Percentiles rank a stretch among this genome's conserved stretches.
These are phyloP conservation scores for Garcia nutans DNA, from an alignment of 345 rosid genomes.

Conservation along the genomic window DNA sequence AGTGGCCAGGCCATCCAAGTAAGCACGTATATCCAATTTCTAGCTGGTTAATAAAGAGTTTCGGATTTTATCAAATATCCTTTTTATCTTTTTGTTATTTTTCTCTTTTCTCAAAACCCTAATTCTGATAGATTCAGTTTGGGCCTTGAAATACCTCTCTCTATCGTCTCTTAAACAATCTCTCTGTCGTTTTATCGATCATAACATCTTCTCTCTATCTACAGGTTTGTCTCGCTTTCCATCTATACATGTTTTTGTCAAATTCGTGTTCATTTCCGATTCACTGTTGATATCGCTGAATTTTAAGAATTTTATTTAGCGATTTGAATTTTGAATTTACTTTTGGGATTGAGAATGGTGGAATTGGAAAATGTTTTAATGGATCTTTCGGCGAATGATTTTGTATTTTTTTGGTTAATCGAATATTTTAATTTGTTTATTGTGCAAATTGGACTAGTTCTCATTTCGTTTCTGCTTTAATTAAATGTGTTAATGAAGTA, in stretches of 20 bases:
- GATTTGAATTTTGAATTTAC: not conserved
- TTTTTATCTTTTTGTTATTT: no score
- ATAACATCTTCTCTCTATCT: conserved; percentile 1
- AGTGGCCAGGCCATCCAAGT: no score
- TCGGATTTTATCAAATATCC: no score
- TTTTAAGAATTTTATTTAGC: not conserved
- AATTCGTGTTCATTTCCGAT: not conserved
- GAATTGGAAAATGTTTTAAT: not conserved
- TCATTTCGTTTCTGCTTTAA: no score
- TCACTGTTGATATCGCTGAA: not conserved
- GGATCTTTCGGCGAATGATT: not conserved
- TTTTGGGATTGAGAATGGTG: not conserved
- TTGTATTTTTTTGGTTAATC: not conserved
- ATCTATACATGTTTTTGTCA: not conserved
- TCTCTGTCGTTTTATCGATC: conserved; percentile 24
- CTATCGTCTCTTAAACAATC: no score
- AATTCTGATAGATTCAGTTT: no score
- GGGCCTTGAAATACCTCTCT: no score
- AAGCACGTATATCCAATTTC: no score
- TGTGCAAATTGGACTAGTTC: not conserved
- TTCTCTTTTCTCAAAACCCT: no score
- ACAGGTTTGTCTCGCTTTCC: conserved; percentile 8
- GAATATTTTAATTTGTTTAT: not conserved
- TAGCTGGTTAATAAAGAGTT: no score
- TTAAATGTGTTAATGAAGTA: no score